phyloP scores from a whole-genome alignment of 1,139 yeast genomes.

The Scheffersomyces segobiensis region DNA sequence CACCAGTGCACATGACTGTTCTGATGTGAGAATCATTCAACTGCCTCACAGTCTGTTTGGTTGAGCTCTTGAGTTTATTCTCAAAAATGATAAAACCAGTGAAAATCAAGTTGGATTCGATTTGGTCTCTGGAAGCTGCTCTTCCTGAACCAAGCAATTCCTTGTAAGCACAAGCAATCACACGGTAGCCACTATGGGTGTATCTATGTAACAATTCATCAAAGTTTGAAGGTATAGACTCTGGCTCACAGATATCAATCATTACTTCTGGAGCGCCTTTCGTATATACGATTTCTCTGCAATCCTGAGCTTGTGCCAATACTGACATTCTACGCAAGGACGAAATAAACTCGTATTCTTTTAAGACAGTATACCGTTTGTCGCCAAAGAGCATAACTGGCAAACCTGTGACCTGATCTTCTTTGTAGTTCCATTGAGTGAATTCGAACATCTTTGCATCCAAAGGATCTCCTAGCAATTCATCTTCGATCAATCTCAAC shows the following conservation, averaged over 20 bases:
- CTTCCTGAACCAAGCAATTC: conserved; percentile 19
- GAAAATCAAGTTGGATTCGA: conserved; percentile 69
- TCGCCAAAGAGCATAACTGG: conserved; percentile 27
- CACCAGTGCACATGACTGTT: conserved; percentile 97
- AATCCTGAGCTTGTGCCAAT: conserved; percentile 30
- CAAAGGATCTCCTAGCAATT: conserved; percentile 87
- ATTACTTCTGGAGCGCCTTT: conserved; percentile 99
- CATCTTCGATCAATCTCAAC: conserved; percentile 72
- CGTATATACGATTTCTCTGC: conserved; percentile 55
- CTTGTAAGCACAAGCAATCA: conserved; percentile 89
- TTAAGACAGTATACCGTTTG: conserved; percentile 52
- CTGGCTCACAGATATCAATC: conserved; percentile 69
- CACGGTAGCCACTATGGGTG: conserved; percentile 92
- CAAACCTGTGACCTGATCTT: conserved; percentile 47
- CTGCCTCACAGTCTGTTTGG: conserved; percentile 59
- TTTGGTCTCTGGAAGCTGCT: conserved; percentile 52
- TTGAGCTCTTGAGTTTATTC: conserved; percentile 75
- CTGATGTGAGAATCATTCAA: conserved; percentile 70
- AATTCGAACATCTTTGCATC: conserved; percentile 93
- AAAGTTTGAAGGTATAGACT: conserved; percentile 71
- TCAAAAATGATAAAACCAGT: conserved; percentile 91
- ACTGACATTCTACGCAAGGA: conserved; percentile 91
- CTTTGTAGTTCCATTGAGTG: conserved; percentile 73
- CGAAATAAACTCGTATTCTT: conserved; percentile 84
- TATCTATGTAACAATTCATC: conserved; percentile 75